Percentiles rank a stretch among this genome's conserved stretches.
phyloP scores from a whole-genome alignment of 1,284 basidiomycete genomes.

The Cystobasidium pallidum region DNA sequence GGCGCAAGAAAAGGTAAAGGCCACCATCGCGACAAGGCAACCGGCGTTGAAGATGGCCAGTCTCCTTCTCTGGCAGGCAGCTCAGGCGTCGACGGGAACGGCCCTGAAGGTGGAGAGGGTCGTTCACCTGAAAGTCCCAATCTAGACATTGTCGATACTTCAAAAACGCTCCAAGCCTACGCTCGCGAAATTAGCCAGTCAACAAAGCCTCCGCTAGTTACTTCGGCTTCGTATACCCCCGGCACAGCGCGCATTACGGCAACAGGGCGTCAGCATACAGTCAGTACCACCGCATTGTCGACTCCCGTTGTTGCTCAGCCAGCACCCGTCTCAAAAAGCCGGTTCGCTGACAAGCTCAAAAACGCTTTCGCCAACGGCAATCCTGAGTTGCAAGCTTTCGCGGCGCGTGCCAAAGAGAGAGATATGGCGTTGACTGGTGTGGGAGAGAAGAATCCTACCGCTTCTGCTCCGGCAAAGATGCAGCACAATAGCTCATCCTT shows the following conservation, averaged over 20 bases:
- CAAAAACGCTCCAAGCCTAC: conserved; percentile 24
- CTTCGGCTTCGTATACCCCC: background rate
- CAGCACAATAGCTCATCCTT: conserved; percentile 38
- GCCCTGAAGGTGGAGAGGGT: background rate
- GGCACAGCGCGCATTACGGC: background rate
- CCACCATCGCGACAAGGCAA: conserved; percentile 61
- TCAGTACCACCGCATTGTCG: conserved; percentile 13
- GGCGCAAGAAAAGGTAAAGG: conserved; percentile 66
- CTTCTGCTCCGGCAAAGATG: conserved; percentile 52
- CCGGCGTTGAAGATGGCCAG: conserved; percentile 9
- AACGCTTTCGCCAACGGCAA: conserved; percentile 52
- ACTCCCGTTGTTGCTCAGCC: background rate
- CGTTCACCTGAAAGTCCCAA: conserved; percentile 10
- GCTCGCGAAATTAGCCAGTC: conserved; percentile 44
- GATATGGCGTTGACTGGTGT: conserved; percentile 45
- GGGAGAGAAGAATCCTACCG: conserved; percentile 46
- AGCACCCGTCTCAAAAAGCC: conserved; percentile 26
- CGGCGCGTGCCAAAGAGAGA: conserved; percentile 49
- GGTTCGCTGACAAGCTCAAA: conserved; percentile 51
- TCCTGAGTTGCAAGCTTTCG: conserved; percentile 52
- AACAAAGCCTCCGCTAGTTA: conserved; percentile 10
- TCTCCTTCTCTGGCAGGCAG: background rate
- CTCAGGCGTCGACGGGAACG: background rate
- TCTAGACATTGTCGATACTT: conserved; percentile 22
- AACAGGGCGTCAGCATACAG: background rate